These are phyloP conservation scores for Phytophthora citricola DNA, from an alignment of 352 stramenopile genomes.

Conservation along the genomic window DNA sequence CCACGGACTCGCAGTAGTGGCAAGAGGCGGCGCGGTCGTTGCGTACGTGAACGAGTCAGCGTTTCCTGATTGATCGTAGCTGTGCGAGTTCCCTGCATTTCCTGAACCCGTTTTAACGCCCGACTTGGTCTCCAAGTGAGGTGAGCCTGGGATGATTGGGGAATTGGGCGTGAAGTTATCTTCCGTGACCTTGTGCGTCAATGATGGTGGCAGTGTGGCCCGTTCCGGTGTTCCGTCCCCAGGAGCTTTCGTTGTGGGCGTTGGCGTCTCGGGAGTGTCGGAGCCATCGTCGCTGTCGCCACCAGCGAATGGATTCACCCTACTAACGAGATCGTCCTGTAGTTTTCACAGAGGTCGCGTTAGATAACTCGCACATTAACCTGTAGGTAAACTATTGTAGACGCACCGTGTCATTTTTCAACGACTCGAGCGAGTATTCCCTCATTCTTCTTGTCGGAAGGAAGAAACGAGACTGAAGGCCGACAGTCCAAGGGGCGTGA, in stretches of 20 bases:
- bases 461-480: slow-evolving; percentile 37
- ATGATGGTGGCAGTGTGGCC: background rate
- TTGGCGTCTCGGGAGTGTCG: slow-evolving; percentile 2
- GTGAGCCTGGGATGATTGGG: background rate
- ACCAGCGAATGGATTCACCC: slow-evolving; percentile 15
- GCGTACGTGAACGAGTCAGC: slow-evolving; percentile 10
- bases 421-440: slow-evolving; percentile 35
- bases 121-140: slow-evolving; percentile 1
- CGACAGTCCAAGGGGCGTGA: slow-evolving; percentile 1
- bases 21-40: slow-evolving; percentile 2
- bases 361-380: slow-evolving; percentile 5
- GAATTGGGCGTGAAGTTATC: background rate
- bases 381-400: background rate
- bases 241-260: background rate
- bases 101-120: background rate
- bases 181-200: background rate
- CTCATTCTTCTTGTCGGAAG: slow-evolving; percentile 27
- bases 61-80: slow-evolving; percentile 10
- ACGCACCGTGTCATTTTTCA: slow-evolving; percentile 37
- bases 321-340: slow-evolving; percentile 18
- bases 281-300: slow-evolving; percentile 15
- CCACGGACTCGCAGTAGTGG: slow-evolving; percentile 13
- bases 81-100: slow-evolving; percentile 5
- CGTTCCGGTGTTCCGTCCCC: slow-evolving; percentile 3
- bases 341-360: slow-evolving; percentile 4